Evolutionary conservation across 176 grass and related monocot species (phyloP).

Genomic region (Avena sativa): DNA sequence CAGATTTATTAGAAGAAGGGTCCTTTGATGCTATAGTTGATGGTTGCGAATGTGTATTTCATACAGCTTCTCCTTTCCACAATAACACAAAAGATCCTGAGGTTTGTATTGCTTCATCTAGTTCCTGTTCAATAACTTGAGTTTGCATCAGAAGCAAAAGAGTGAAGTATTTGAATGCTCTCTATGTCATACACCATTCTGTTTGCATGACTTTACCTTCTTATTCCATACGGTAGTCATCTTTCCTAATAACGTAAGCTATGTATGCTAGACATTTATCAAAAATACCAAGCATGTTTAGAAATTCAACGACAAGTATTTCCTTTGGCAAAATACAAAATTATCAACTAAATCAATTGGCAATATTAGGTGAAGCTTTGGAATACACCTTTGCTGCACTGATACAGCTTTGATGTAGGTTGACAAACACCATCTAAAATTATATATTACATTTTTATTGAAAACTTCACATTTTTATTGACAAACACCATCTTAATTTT

Average conservation of each 20-base stretch:
- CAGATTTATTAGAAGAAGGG: conserved; percentile 48
- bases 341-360: neutral
- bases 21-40: conserved; percentile 50
- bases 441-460: neutral
- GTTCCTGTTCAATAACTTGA: neutral
- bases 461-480: neutral
- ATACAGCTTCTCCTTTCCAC: conserved; percentile 53
- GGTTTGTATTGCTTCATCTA: conserved; percentile 17
- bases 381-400: neutral
- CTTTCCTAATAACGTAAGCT: neutral
- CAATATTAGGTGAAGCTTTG: neutral
- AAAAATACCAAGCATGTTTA: neutral
- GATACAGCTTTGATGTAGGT: neutral
- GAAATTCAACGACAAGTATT: neutral
- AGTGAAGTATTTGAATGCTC: neutral
- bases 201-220: neutral
- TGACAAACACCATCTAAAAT: neutral
- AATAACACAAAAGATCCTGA: conserved; percentile 42
- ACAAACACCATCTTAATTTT: no score
- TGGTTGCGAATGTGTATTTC: conserved; percentile 55
- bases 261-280: neutral
- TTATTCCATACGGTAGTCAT: neutral
- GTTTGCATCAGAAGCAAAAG: neutral
- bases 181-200: neutral
- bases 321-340: neutral